These are phyloP conservation scores for Penicillium olsonii DNA, from an alignment of 2,329 filamentous ascomycete genomes.

Conservation along the genomic window DNA sequence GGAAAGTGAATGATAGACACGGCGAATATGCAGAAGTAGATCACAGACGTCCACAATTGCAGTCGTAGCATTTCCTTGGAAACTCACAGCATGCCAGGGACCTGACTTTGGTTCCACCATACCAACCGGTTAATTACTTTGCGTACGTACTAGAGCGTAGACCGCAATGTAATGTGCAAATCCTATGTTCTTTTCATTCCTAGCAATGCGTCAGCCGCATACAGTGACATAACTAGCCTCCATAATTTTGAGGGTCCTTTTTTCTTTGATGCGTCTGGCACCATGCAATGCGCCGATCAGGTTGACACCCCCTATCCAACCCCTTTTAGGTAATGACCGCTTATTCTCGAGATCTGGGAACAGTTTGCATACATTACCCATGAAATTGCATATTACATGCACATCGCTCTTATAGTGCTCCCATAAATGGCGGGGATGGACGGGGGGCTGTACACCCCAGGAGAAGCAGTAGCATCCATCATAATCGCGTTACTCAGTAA, in stretches of 20 bases:
- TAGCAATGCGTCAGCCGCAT: constrained; percentile 8
- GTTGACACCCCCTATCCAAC: constrained; percentile 11
- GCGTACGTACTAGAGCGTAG: no score
- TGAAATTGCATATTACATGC: neutral
- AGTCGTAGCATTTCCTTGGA: constrained; percentile 2
- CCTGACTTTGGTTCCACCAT: constrained; percentile 6
- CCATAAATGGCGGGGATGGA: constrained; percentile 5
- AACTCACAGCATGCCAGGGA: constrained; percentile 19
- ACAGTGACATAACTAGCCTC: neutral
- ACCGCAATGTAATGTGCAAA: neutral
- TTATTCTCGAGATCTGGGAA: neutral
- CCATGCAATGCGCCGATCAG: constrained; percentile 16
- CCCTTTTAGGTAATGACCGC: constrained; percentile 2
- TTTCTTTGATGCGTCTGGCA: constrained; percentile 10
- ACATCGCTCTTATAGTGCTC: constrained; percentile 4
- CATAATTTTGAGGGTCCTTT: neutral
- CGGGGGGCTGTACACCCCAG: constrained; percentile 4
- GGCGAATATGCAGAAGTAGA: constrained; percentile 16
- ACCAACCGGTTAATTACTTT: neutral
- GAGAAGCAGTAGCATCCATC: neutral
- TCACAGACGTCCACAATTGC: constrained; percentile 11
- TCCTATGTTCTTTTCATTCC: constrained; percentile 1
- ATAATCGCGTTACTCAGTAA: constrained; percentile 8
- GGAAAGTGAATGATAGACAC: constrained; percentile 19
- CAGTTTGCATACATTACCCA: neutral